Evolutionary conservation across 2,329 filamentous ascomycete genomes (phyloP).

Genomic region (Alternaria postmessia): DNA sequence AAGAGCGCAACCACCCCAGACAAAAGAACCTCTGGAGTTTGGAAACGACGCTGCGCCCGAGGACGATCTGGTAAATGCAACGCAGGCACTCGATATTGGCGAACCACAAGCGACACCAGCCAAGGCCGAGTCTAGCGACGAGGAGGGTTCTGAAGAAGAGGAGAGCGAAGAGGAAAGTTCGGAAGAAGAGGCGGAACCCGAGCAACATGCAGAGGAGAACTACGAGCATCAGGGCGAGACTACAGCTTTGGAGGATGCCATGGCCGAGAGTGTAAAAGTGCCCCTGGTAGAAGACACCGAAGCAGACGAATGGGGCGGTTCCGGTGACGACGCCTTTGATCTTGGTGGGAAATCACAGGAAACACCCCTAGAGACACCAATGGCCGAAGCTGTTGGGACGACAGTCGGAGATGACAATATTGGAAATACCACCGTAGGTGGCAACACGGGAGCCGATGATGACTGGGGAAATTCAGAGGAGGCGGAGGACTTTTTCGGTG

Average conservation of each 20-base stretch:
- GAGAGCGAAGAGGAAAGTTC: conserved; percentile 46
- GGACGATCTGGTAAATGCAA: conserved; percentile 23
- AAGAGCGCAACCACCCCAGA: conserved; percentile 24
- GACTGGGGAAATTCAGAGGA: conserved; percentile 48
- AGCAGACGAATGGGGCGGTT: conserved; percentile 46
- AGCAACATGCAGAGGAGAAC: conserved; percentile 40
- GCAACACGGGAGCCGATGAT: conserved; percentile 39
- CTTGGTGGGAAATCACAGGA: conserved; percentile 38
- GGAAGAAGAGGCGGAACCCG: conserved; percentile 17
- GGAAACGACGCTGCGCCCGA: conserved; percentile 17
- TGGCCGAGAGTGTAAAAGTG: conserved; percentile 53
- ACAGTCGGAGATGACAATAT: conserved; percentile 44
- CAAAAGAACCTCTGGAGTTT: conserved; percentile 13
- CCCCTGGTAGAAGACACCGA: conserved; percentile 54
- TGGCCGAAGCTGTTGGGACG: conserved; percentile 40
- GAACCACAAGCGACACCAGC: conserved; percentile 3
- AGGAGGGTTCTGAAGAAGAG: conserved; percentile 29
- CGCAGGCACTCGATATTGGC: conserved; percentile 29
- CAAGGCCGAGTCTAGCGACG: conserved; percentile 15
- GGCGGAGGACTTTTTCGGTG: conserved; percentile 45
- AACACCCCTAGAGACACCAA: conserved; percentile 30
- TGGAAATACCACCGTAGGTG: conserved; percentile 40
- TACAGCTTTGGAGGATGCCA: conserved; percentile 56
- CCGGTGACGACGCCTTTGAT: conserved; percentile 42
- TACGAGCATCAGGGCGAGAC: conserved; percentile 59